phyloP scores from a whole-genome alignment of 2,329 filamentous ascomycete genomes.

The Leptographium procerum region DNA sequence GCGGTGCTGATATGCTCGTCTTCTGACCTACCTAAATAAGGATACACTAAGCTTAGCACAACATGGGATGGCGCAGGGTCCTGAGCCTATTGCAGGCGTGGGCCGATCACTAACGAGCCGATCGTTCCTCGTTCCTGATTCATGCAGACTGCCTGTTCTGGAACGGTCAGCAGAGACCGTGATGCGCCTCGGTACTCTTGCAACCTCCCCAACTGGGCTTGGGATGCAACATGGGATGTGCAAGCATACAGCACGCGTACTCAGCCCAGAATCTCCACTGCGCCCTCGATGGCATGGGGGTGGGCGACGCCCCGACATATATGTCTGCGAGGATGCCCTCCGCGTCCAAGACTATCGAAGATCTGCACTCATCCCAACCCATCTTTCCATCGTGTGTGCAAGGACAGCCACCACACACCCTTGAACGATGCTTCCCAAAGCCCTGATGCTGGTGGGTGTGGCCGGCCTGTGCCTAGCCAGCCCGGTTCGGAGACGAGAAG shows the following conservation, averaged over 20 bases:
- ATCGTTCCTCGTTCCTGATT: not conserved
- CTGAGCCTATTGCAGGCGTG: not conserved
- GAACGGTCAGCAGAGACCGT: not conserved
- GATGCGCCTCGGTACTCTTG: not conserved
- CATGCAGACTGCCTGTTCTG: not conserved
- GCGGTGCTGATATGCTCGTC: not conserved
- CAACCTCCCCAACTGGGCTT: not conserved
- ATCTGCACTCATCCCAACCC: not conserved
- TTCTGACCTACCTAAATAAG: not conserved
- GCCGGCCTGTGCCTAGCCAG: slow-evolving; percentile 2
- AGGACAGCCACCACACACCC: not conserved
- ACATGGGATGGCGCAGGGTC: not conserved
- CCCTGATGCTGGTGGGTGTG: not conserved
- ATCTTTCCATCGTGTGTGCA: not conserved
- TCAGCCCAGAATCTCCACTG: not conserved
- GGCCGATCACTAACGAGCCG: not conserved
- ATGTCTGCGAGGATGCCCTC: not conserved
- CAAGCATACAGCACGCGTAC: not conserved
- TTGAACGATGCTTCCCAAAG: slow-evolving; percentile 1
- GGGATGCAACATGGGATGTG: not conserved
- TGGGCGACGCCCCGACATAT: too few relatives aligned
- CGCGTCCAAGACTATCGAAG: not conserved
- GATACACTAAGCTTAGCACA: not conserved
- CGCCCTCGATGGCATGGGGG: not conserved
- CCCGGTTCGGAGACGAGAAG: not conserved